Evolutionary conservation across 805 yeast genomes (phyloP).

Genomic region (Myxozyma neglecta): DNA sequence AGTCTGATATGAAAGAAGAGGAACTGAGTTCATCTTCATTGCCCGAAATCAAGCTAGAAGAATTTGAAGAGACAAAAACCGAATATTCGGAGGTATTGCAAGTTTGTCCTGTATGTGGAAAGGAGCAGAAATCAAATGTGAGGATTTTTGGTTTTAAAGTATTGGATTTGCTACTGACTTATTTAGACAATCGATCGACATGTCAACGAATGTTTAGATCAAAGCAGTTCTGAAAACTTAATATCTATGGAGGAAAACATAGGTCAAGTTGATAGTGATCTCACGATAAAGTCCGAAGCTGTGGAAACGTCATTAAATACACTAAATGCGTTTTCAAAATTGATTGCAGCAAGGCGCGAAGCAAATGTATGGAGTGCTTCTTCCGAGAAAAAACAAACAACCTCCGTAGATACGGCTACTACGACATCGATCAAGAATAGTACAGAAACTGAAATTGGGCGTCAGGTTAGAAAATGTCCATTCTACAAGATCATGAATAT

Average conservation of each 20-base stretch:
- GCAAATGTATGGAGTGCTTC: neutral
- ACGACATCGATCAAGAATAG: neutral
- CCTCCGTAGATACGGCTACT: neutral
- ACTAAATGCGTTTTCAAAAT: neutral
- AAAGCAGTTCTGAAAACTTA: neutral
- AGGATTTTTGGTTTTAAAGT: neutral
- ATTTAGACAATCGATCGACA: conserved; percentile 8
- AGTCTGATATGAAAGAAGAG: too few relatives aligned
- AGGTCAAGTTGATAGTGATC: neutral
- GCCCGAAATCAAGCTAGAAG: neutral
- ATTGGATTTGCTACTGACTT: neutral
- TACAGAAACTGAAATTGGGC: neutral
- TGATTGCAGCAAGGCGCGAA: neutral
- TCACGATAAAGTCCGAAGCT: neutral
- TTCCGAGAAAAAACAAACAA: neutral
- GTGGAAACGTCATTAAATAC: neutral
- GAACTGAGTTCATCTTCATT: neutral
- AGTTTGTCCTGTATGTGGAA: conserved; percentile 10
- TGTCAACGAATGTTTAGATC: conserved; percentile 11
- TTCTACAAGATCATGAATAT: conserved; percentile 40
- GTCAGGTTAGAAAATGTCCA: conserved; percentile 33
- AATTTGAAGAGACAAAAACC: too few relatives aligned
- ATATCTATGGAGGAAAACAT: neutral
- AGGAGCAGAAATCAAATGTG: neutral
- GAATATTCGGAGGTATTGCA: neutral